phyloP scores from a whole-genome alignment of 2,329 filamentous ascomycete species.

The Tolypocladium guangdongense region DNA sequence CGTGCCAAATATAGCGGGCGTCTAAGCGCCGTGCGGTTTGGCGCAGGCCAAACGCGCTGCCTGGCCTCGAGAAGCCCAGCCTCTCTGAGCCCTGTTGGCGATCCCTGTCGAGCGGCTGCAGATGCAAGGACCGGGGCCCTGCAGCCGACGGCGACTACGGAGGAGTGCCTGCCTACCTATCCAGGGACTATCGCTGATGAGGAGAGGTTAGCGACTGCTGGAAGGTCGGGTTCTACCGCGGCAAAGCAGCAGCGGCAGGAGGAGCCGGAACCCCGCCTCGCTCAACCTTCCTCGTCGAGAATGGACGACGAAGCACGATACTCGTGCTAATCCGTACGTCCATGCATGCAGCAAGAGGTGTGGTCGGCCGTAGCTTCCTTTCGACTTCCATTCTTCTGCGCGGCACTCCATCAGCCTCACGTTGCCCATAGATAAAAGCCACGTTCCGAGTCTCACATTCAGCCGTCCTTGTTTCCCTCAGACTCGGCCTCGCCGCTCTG shows the following conservation, averaged over 20 bases:
- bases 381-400: not conserved
- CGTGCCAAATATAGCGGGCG: constrained; percentile 18
- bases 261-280: not conserved
- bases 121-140: not conserved
- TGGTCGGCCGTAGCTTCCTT: not conserved
- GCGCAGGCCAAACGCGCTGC: too few species aligned
- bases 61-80: not conserved
- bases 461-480: not conserved
- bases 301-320: not conserved
- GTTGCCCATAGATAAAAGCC: not conserved
- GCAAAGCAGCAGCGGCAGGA: not conserved
- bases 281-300: not conserved
- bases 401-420: not conserved
- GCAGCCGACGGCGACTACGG: too few species aligned
- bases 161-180: too few species aligned
- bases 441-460: not conserved
- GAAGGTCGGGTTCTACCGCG: not conserved
- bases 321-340: too few species aligned
- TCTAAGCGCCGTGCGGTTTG: constrained; percentile 15
- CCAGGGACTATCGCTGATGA: too few species aligned
- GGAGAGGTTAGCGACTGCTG: not conserved
- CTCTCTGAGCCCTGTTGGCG: not conserved
- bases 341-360: not conserved
- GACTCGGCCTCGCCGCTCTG: not conserved
- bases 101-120: not conserved